A percentile compares a stretch with the other conserved stretches of the same genome.
Conservation (phyloP, 1,284 basidiomycete species). For the Athelia psychrophila region DNA sequence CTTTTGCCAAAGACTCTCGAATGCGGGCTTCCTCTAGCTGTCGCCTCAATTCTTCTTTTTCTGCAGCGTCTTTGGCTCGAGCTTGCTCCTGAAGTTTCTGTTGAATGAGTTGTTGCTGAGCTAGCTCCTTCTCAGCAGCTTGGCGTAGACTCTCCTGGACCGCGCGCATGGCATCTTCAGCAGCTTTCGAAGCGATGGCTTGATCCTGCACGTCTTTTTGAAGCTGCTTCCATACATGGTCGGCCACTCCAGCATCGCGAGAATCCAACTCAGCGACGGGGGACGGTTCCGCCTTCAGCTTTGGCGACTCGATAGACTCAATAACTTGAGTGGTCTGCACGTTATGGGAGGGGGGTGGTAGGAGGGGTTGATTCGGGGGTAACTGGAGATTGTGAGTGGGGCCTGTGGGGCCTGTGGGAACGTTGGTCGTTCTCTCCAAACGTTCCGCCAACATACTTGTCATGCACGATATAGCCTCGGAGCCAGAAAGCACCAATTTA, state of each 20-base stretch:
- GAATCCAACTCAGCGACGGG: background rate
- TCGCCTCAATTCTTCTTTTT: constrained; percentile 23
- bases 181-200: constrained; percentile 16
- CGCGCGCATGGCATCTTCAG: constrained; percentile 15
- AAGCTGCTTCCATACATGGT: constrained; percentile 41
- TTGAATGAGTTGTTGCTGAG: constrained; percentile 10
- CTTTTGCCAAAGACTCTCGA: constrained; percentile 18
- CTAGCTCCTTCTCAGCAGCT: constrained; percentile 10
- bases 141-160: constrained; percentile 14
- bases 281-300: background rate
- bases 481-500: constrained; percentile 14
- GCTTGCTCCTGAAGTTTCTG: constrained; percentile 17
- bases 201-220: constrained; percentile 32
- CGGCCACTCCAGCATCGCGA: constrained; percentile 45
- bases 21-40: constrained; percentile 25
- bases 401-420: constrained; percentile 4
- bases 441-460: constrained; percentile 19
- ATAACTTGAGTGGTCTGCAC: constrained; percentile 2
- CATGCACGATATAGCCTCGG: constrained; percentile 29
- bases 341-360: constrained; percentile 7
- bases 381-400: constrained; percentile 3
- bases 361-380: constrained; percentile 4
- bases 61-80: constrained; percentile 19
- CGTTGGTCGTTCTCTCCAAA: constrained; percentile 17
- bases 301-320: background rate